These are phyloP conservation scores for Ophiostoma perfectum DNA, from an alignment of 2,329 filamentous ascomycete species.

Conservation along the genomic window DNA sequence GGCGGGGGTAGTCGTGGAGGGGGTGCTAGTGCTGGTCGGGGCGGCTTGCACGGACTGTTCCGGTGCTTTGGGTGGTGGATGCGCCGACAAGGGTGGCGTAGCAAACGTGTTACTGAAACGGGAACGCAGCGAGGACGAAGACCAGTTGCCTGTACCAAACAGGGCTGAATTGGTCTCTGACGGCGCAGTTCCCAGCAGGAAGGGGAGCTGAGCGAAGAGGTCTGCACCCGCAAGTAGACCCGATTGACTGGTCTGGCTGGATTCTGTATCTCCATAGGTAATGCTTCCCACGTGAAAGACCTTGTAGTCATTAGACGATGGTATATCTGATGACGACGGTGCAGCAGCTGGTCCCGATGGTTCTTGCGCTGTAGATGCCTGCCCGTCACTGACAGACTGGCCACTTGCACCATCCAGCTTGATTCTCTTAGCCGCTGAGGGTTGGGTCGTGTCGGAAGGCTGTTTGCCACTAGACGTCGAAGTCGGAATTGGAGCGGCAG, in stretches of 20 bases:
- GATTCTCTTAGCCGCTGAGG: not conserved
- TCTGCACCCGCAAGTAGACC: not conserved
- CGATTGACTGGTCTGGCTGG: not conserved
- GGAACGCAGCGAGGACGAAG: not conserved
- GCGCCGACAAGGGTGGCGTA: not conserved
- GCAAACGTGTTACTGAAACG: not conserved
- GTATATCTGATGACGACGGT: not conserved
- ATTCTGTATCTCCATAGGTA: not conserved
- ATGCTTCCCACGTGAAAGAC: not conserved
- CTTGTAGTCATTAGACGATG: slow-evolving; percentile 1
- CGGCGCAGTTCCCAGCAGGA: not conserved
- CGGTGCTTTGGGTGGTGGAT: not conserved
- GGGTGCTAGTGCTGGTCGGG: not conserved
- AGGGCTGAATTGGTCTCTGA: not conserved
- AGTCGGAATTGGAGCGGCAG: too few species aligned
- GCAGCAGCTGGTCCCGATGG: not conserved
- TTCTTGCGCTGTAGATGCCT: not conserved
- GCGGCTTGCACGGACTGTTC: not conserved
- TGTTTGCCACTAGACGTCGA: not conserved
- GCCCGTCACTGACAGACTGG: not conserved
- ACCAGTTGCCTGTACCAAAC: slow-evolving; percentile 13
- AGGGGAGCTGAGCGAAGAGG: not conserved
- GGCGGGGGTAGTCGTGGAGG: not conserved
- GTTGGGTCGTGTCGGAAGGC: not conserved
- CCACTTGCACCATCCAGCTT: not conserved